phyloP scores from a whole-genome alignment of 306 rosid genomes.

The Medicago ruthenica region DNA sequence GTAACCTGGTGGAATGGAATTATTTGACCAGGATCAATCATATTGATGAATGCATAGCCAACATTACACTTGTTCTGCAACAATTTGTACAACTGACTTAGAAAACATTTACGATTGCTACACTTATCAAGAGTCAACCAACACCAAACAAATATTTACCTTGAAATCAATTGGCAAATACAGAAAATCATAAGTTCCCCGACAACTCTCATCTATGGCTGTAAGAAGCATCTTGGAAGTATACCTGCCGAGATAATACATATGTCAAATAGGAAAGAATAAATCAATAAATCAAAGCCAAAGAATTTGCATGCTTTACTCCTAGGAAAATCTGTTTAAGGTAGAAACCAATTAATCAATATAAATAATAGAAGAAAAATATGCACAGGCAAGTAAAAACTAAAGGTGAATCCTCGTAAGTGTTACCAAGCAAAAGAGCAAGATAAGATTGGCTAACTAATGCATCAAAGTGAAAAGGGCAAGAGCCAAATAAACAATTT shows the following conservation, averaged over 20 bases:
- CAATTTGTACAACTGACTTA: conserved; percentile 35
- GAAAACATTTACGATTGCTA: conserved; percentile 37
- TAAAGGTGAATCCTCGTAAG: background rate
- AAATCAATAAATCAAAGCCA: conserved; percentile 16
- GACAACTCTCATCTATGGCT: conserved; percentile 85
- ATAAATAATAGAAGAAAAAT: conserved; percentile 10
- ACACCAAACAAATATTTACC: conserved; percentile 55
- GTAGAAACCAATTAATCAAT: conserved; percentile 25
- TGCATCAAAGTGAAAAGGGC: background rate
- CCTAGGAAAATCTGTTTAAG: conserved; percentile 7
- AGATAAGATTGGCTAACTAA: conserved; percentile 18
- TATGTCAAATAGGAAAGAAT: conserved; percentile 23
- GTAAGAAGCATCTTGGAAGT: conserved; percentile 91
- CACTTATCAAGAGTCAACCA: conserved; percentile 32
- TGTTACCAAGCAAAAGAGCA: conserved; percentile 28
- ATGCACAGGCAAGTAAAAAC: conserved; percentile 21
- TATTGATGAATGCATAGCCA: conserved; percentile 93
- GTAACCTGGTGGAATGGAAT: conserved; percentile 80
- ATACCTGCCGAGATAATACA: conserved; percentile 59
- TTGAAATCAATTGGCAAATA: conserved; percentile 91
- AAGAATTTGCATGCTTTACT: conserved; percentile 12
- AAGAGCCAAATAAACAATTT: conserved; percentile 34
- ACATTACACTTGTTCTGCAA: conserved; percentile 91
- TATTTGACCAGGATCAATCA: conserved; percentile 79
- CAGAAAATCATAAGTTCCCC: conserved; percentile 86